These are phyloP conservation scores for Porodaedalea pini DNA, from an alignment of 1,284 basidiomycete genomes.

Conservation along the genomic window DNA sequence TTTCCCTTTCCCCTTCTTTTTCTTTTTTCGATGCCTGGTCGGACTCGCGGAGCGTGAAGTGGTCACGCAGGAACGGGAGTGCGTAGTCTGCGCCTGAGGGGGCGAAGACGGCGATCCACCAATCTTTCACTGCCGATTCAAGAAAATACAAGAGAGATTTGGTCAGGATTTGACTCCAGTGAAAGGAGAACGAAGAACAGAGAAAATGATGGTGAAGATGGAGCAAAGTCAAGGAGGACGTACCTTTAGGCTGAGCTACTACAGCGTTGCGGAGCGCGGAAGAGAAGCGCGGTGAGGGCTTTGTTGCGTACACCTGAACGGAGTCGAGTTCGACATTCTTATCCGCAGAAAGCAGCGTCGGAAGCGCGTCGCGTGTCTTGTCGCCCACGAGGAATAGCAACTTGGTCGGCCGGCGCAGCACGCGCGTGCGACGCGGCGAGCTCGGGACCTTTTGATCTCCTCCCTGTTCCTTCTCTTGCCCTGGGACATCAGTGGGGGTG, in stretches of 20 bases:
- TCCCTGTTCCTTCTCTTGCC: neutral
- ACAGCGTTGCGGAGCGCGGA: conserved; percentile 40
- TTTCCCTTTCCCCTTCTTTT: conserved; percentile 4
- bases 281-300: conserved; percentile 50
- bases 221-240: conserved; percentile 26
- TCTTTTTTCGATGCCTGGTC: conserved; percentile 5
- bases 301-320: conserved; percentile 67
- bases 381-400: conserved; percentile 77
- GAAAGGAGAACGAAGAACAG: neutral
- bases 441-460: neutral
- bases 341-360: conserved; percentile 41
- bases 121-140: conserved; percentile 26
- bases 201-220: neutral
- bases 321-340: conserved; percentile 43
- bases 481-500: neutral
- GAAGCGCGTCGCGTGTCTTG: conserved; percentile 72
- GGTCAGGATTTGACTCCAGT: too few relatives aligned
- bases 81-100: conserved; percentile 65
- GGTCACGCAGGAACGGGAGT: conserved; percentile 44
- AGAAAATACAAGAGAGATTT: neutral
- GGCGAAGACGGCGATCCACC: conserved; percentile 76
- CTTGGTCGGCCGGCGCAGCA: conserved; percentile 21
- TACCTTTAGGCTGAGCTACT: conserved; percentile 27
- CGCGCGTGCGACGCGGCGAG: neutral
- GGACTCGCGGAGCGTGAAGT: conserved; percentile 36